phyloP scores from a whole-genome alignment of 768 basidiomycete species.

The Boletus insuetus region DNA sequence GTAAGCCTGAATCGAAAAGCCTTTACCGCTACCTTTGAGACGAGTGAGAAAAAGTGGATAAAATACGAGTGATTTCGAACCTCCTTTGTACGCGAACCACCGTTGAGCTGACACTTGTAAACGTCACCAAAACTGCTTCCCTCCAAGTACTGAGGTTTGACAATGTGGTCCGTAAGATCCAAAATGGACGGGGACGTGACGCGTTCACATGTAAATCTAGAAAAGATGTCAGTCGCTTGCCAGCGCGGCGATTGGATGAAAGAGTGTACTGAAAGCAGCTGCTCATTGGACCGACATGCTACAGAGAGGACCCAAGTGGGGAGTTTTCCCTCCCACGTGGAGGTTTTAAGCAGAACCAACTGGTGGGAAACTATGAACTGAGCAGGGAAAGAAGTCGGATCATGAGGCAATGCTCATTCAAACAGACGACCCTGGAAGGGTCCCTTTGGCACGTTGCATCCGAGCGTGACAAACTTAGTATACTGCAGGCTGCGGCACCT shows the following conservation, averaged over 20 bases:
- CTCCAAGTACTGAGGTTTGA: background rate
- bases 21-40: conserved; percentile 18
- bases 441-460: too few relatives aligned
- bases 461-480: too few relatives aligned
- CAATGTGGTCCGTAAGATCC: conserved; percentile 4
- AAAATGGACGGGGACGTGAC: background rate
- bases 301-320: too few relatives aligned
- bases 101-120: conserved; percentile 6
- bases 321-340: too few relatives aligned
- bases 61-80: background rate
- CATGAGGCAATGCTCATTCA: too few relatives aligned
- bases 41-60: background rate
- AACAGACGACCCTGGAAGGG: too few relatives aligned
- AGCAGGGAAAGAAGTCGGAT: too few relatives aligned
- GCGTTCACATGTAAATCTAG: background rate
- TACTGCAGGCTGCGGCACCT: too few relatives aligned
- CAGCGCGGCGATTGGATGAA: background rate
- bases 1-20: conserved; percentile 13
- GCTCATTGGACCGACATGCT: too few relatives aligned
- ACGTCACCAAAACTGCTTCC: conserved; percentile 11
- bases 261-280: background rate
- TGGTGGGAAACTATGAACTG: too few relatives aligned
- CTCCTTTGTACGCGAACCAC: background rate
- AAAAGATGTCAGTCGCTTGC: background rate
- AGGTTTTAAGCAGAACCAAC: too few relatives aligned